A percentile compares a stretch with the other conserved stretches of the same genome.
phyloP scores from a whole-genome alignment of 805 yeast genomes.

The Wickerhamomyces bovis region DNA sequence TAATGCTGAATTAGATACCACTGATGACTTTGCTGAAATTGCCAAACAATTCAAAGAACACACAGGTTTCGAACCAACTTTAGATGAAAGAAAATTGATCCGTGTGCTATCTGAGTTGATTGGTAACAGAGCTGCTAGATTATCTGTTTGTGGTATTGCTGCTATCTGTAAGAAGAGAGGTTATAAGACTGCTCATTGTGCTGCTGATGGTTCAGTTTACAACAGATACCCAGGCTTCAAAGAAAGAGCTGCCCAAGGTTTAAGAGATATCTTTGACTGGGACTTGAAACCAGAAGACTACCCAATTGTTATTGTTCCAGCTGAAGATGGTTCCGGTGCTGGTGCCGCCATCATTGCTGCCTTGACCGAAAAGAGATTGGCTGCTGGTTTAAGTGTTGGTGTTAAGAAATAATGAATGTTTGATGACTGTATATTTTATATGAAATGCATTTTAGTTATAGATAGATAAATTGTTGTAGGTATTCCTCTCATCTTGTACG shows the following conservation, averaged over 20 bases:
- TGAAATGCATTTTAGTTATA: background rate
- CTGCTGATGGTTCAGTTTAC: conserved; percentile 96
- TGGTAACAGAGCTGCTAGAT: conserved; percentile 89
- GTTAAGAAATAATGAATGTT: conserved; percentile 13
- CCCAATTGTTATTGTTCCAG: conserved; percentile 82
- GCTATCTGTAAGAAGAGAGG: conserved; percentile 87
- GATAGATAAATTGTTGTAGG: background rate
- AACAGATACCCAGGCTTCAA: conserved; percentile 91
- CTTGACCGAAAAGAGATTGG: conserved; percentile 74
- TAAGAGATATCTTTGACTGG: conserved; percentile 90
- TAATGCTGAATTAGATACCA: conserved; percentile 81
- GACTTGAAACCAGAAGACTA: conserved; percentile 40
- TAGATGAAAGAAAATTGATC: conserved; percentile 73
- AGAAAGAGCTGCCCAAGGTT: conserved; percentile 81
- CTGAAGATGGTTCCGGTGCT: conserved; percentile 96
- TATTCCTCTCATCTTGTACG: background rate
- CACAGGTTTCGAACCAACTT: conserved; percentile 61
- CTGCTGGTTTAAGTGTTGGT: conserved; percentile 67
- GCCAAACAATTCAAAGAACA: conserved; percentile 54
- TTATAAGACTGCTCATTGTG: conserved; percentile 73
- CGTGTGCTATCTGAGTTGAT: conserved; percentile 80
- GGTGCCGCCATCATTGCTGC: conserved; percentile 99
- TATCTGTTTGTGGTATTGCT: conserved; percentile 92
- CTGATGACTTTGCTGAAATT: conserved; percentile 73
- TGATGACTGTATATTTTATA: background rate